Conservation (phyloP, 2,329 filamentous ascomycete genomes). For the Stromatinia cepivora region DNA sequence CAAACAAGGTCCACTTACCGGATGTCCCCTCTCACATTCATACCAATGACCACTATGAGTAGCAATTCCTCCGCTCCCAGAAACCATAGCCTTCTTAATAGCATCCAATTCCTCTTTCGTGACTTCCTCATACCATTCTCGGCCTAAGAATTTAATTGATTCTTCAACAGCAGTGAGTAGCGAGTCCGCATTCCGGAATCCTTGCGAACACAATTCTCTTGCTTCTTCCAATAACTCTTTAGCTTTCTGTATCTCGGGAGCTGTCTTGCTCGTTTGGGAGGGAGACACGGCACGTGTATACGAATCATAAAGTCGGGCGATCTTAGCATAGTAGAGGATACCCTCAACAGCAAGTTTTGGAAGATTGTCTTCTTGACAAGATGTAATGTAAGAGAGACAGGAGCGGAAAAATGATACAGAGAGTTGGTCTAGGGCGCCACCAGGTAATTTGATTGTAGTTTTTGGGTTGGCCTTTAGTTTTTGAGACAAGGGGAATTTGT, state of each 20-base stretch:
- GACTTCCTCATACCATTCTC: constrained; percentile 45
- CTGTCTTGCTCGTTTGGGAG: background rate
- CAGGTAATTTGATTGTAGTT: constrained; percentile 28
- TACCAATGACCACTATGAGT: constrained; percentile 61
- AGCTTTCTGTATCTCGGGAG: constrained; percentile 6
- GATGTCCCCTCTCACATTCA: constrained; percentile 54
- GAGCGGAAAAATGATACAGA: constrained; percentile 33
- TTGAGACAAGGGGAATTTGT: constrained; percentile 36
- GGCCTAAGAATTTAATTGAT: constrained; percentile 37
- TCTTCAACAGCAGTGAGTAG: constrained; percentile 39
- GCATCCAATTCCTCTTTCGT: constrained; percentile 46
- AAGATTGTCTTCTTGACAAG: constrained; percentile 39
- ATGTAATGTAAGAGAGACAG: constrained; percentile 40
- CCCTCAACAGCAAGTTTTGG: constrained; percentile 45
- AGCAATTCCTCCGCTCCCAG: constrained; percentile 44
- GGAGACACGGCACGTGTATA: constrained; percentile 19
- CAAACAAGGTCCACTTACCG: constrained; percentile 23
- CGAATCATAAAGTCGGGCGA: constrained; percentile 37
- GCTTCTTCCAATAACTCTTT: constrained; percentile 39
- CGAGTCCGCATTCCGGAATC: constrained; percentile 38
- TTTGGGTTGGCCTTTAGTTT: constrained; percentile 20
- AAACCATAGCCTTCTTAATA: constrained; percentile 51
- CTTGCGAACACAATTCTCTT: constrained; percentile 39
- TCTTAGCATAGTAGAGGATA: constrained; percentile 40
- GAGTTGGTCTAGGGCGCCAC: constrained; percentile 22